Evolutionary conservation across 441 rosid species (phyloP), one percentile per base, ranked within the genome.

Genomic region (Populus hybrid): DNA sequence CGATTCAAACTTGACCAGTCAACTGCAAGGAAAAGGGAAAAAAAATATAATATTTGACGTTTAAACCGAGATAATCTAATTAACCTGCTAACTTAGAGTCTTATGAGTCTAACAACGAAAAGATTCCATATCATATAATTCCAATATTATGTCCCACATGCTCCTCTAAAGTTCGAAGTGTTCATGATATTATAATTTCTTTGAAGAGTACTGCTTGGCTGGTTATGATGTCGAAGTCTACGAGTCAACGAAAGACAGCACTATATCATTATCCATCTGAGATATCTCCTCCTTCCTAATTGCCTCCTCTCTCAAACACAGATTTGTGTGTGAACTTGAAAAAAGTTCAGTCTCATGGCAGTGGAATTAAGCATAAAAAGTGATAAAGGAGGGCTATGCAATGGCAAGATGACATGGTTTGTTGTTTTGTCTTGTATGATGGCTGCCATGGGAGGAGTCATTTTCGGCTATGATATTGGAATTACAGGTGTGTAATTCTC

Each of bases 381-480:
- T 24, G 84, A 50, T 1, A 0, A 71, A 71, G 85, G 76, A 7
- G 76, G 35, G 24, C 73, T 70, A 5, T 85, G 87, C 80, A 82
- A 78, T 36, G 93, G 90, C 35, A 85, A 75, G 84, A 79, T 90
- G 68, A 93, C 93, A n/a, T 75, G 21, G 8, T 87, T 86, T 40
- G 91, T 91, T 1, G 83, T 88, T n/a, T 73, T 91, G 18, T 90
- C 94, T n/a, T 93, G 95, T 69, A 81, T 90, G 76, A 86, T 89
- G 91, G 97, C 97, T 4, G 92, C 94, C 83, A 89, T 83, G 85
- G 95, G 95, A 76, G 97, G 97, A 70, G 87, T 91, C 68, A 86
- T 93, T 82, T 93, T 91, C 40, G 97, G 97, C 76, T 93, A 89
- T 77, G 97, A 93, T 82, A 86, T 91, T 73, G 95, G 95, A 38